Base-by-base conservation (phyloP, 2,329 filamentous ascomycete genomes). In the Ilyonectria destructans region DNA sequence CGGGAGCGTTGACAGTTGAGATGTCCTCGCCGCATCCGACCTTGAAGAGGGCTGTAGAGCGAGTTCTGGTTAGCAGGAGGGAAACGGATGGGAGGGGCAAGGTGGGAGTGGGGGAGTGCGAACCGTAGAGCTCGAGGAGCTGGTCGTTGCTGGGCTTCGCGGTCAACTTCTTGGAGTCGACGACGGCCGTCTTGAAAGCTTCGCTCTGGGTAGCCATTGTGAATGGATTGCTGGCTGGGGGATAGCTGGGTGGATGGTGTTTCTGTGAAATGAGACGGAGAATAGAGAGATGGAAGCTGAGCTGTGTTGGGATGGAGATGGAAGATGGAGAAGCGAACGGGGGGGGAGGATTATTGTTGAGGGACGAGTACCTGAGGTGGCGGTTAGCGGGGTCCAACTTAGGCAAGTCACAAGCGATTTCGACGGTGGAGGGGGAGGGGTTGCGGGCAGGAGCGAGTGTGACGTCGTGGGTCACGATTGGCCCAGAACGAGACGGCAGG, bases 81-180 rank as follows among this genome's bases (percentile, higher is more conserved):
- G 40, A 56, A 48, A 19, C 12, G 37, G n/a, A 2, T 2, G 23
- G 6, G 21, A 37, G 29, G 31, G 23, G 45, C 29, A 3, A 29
- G 33, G 54, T 12, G 45, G 62, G 23, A 51, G 37, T 12, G n/a
- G n/a, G 35, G 40, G 62, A 37, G 62, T 86, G n/a, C 29, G 68
- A 78, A 89, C 88, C 86, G 78, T 90, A 90, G 74, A 90, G 83
- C 77, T 90, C 82, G 75, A 94, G 89, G 55, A 93, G 85, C 71
- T 93, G 88, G 21, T 89, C 85, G 82, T 89, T 88, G 78, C 73
- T 79, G 60, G 91, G 91, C 87, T 91, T 91, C 72, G 84, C 80
- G 74, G 88, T 88, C 71, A 93, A 86, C 87, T 92, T 91, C 83
- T 89, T 89, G 82, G 88, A 90, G 82, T 93, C 90, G 72, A 78